A percentile compares a stretch with the other conserved stretches of the same genome.
Conservation (phyloP, 495 filamentous ascomycete genomes). For the Terfezia claveryi region DNA sequence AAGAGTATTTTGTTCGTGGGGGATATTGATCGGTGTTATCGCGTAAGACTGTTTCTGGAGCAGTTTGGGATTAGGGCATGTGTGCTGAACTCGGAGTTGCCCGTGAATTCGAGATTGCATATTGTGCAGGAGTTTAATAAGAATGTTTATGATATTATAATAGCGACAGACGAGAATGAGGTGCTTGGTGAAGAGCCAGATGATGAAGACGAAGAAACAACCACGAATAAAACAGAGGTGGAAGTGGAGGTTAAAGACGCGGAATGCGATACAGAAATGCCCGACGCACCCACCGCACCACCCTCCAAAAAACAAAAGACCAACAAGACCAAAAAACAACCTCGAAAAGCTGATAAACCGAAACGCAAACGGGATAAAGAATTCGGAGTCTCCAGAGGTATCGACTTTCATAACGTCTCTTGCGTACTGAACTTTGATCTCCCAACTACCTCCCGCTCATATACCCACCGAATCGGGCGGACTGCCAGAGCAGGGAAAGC, state of each 20-base stretch:
- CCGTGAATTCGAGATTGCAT: constrained; percentile 78
- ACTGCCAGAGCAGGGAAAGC: constrained; percentile 76
- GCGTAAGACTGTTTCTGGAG: constrained; percentile 85
- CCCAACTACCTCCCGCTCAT: constrained; percentile 67
- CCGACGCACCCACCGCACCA: constrained; percentile 11
- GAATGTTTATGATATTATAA: constrained; percentile 87
- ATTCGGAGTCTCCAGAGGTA: constrained; percentile 77
- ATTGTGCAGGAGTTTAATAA: constrained; percentile 95
- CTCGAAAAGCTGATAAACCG: constrained; percentile 11
- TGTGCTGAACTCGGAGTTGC: constrained; percentile 84
- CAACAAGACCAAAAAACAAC: constrained; percentile 8
- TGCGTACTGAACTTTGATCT: constrained; percentile 95
- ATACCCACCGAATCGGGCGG: constrained; percentile 84
- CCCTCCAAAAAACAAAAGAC: constrained; percentile 6
- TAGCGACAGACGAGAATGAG: constrained; percentile 85
- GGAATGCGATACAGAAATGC: constrained; percentile 16
- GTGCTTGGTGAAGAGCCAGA: constrained; percentile 43
- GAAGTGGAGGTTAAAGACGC: constrained; percentile 5
- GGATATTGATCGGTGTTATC: constrained; percentile 82
- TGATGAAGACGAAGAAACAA: neutral
- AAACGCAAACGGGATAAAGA: constrained; percentile 55
- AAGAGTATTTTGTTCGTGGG: constrained; percentile 87
- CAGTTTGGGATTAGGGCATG: constrained; percentile 90
- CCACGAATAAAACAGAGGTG: constrained; percentile 12
- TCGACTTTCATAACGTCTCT: constrained; percentile 89